Conservation (phyloP, 176 grass and related monocot genomes). For the Cenchrus fungigraminus region DNA sequence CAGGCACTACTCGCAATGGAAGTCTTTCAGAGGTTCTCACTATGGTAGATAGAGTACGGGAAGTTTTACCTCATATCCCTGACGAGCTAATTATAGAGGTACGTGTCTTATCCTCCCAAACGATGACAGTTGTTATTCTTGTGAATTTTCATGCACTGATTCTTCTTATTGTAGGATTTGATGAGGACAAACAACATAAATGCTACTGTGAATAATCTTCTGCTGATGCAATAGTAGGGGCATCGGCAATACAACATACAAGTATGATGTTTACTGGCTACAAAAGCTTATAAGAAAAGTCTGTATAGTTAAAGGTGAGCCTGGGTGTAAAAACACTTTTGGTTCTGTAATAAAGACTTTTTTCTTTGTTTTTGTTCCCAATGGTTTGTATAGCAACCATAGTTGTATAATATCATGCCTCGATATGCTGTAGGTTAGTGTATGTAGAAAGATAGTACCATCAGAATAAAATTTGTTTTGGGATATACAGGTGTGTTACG, state of each 20-base stretch:
- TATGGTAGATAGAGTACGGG: conserved; percentile 92
- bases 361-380: conserved; percentile 44
- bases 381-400: conserved; percentile 59
- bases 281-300: conserved; percentile 49
- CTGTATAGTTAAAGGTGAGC: conserved; percentile 62
- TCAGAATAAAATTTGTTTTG: conserved; percentile 45
- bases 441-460: conserved; percentile 48
- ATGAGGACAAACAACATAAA: conserved; percentile 95
- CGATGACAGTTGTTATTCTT: conserved; percentile 22
- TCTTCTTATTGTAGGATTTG: conserved; percentile 72
- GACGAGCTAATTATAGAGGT: conserved; percentile 98
- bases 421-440: conserved; percentile 37
- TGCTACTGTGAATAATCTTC: conserved; percentile 99
- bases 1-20: conserved; percentile 46
- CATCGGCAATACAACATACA: conserved; percentile 39
- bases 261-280: conserved; percentile 44
- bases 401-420: conserved; percentile 44
- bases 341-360: conserved; percentile 50
- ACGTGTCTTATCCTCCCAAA: conserved; percentile 18
- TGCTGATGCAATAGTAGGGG: conserved; percentile 73
- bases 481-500: not conserved
- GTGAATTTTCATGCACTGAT: conserved; percentile 17
- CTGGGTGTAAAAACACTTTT: conserved; percentile 40
- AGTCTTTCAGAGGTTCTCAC: conserved; percentile 62
- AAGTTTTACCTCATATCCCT: conserved; percentile 90